phyloP scores from a whole-genome alignment of 2,329 filamentous ascomycete genomes.

The Colletotrichum sublineola region DNA sequence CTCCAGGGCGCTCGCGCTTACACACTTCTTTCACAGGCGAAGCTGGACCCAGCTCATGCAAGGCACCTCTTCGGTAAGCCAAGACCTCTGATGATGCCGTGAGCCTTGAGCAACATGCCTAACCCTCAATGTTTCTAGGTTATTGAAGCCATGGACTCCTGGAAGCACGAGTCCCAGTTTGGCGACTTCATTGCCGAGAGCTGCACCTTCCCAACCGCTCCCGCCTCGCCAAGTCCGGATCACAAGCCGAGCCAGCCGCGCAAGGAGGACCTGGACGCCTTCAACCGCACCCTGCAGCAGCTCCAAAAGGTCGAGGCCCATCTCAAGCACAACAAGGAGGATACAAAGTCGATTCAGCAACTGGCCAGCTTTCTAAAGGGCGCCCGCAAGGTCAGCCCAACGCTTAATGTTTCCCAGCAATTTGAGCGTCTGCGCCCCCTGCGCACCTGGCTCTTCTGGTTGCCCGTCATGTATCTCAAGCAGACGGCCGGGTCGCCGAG shows the following conservation, averaged over 20 bases:
- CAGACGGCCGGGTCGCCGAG: conserved; percentile 81
- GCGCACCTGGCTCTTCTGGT: conserved; percentile 95
- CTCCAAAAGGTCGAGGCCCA: conserved; percentile 77
- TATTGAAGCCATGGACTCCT: conserved; percentile 89
- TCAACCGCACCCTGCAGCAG: conserved; percentile 76
- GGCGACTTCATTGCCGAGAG: conserved; percentile 85
- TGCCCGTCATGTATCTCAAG: conserved; percentile 87
- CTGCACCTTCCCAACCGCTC: conserved; percentile 78
- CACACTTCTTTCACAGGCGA: conserved; percentile 68
- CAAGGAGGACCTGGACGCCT: conserved; percentile 78
- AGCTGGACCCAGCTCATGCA: conserved; percentile 95
- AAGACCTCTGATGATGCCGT: not conserved
- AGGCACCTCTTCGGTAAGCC: conserved; percentile 85
- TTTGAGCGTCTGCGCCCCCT: conserved; percentile 92
- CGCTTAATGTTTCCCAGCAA: conserved; percentile 81
- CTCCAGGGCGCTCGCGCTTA: conserved; percentile 51
- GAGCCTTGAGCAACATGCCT: not conserved
- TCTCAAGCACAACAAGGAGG: conserved; percentile 77
- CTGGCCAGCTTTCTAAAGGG: conserved; percentile 80
- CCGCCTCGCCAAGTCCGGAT: conserved; percentile 71
- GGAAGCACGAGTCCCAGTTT: conserved; percentile 91
- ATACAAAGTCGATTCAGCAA: conserved; percentile 76
- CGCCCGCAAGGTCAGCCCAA: conserved; percentile 77
- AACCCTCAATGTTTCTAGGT: conserved; percentile 60
- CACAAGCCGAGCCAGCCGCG: conserved; percentile 72